Percentiles rank a stretch among this genome's conserved stretches.
These are phyloP conservation scores for Fusarium sp. DNA, from an alignment of 2,329 filamentous ascomycete species.

Conservation along the genomic window DNA sequence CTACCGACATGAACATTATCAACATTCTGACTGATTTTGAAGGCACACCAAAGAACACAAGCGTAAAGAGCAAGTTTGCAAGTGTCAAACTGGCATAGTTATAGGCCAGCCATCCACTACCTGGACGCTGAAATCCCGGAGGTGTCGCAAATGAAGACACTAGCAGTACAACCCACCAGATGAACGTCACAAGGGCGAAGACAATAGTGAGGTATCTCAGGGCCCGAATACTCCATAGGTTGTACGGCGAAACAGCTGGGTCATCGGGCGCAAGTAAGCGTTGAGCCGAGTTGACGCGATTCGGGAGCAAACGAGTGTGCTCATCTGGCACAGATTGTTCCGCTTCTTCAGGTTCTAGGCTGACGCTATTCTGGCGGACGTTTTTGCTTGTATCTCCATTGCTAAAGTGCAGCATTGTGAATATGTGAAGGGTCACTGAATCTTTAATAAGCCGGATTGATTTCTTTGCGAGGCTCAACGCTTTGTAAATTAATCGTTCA, in stretches of 20 bases:
- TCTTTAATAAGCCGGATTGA: too few species aligned
- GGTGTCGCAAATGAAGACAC: constrained; percentile 91
- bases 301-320: constrained; percentile 75
- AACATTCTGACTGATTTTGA: constrained; percentile 82
- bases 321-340: constrained; percentile 56
- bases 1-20: constrained; percentile 70
- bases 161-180: constrained; percentile 93
- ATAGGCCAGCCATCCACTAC: constrained; percentile 93
- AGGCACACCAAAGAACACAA: constrained; percentile 89
- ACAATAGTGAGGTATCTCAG: constrained; percentile 81
- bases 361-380: constrained; percentile 13
- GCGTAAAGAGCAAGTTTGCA: constrained; percentile 77
- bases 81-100: constrained; percentile 83
- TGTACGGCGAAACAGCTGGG: constrained; percentile 82
- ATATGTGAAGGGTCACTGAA: not conserved
- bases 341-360: constrained; percentile 37
- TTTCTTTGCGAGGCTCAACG: too few species aligned
- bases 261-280: constrained; percentile 55
- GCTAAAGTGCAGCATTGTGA: constrained; percentile 51
- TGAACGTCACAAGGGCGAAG: constrained; percentile 78
- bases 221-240: constrained; percentile 89
- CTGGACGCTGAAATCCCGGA: constrained; percentile 84
- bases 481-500: too few species aligned
- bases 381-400: constrained; percentile 21
- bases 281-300: constrained; percentile 65